These are phyloP conservation scores for Pseudopithomyces maydicus DNA, from an alignment of 2,329 filamentous ascomycete species.

Conservation along the genomic window DNA sequence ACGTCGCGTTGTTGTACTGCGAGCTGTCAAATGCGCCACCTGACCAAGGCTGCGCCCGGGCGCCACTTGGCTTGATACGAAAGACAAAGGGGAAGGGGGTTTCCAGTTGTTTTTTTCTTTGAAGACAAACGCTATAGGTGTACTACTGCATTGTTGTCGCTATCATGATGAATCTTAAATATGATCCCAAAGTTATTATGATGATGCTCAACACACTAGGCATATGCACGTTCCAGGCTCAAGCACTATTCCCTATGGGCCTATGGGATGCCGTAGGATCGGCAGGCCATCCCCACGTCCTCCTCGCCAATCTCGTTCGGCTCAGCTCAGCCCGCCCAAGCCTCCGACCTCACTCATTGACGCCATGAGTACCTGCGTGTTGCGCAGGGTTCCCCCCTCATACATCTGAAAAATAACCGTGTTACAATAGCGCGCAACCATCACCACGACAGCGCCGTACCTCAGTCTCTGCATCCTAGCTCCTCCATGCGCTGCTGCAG, in stretches of 20 bases:
- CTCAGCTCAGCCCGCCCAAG: neutral
- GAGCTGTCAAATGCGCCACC: neutral
- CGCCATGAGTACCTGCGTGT: neutral
- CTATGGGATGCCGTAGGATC: neutral
- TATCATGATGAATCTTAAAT: no score
- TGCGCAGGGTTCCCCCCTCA: neutral
- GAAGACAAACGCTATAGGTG: no score
- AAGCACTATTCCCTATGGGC: neutral
- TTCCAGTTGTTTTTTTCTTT: no score
- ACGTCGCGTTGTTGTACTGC: neutral
- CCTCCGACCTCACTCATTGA: neutral
- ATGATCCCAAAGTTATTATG: no score
- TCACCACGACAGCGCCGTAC: neutral
- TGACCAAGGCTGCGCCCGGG: neutral
- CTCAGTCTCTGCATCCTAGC: neutral
- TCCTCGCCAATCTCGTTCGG: neutral
- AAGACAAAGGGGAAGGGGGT: no score
- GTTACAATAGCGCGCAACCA: neutral
- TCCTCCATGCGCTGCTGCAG: neutral
- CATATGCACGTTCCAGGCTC: no score
- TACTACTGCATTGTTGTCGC: no score
- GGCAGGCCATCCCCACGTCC: neutral
- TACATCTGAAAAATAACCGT: neutral
- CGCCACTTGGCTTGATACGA: no score
- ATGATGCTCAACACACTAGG: no score